Percentiles rank a stretch among this genome's conserved stretches.
Conservation (phyloP, 2,329 filamentous ascomycete species). For the Orbilia ellipsospora region DNA sequence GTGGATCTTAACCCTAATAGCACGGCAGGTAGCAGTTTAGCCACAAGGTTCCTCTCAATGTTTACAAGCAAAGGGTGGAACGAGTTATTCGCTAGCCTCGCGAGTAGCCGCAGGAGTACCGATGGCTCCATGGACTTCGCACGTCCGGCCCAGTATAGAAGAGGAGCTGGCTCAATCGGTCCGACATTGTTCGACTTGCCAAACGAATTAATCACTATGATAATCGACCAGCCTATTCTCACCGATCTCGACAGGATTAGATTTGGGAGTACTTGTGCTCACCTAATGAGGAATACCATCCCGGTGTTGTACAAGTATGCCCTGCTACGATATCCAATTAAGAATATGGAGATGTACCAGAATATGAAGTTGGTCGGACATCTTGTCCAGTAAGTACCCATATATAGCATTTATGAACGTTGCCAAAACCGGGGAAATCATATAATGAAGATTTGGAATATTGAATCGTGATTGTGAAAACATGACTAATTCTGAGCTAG, state of each 20-base stretch:
- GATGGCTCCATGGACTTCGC: background rate
- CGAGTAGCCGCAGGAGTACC: background rate
- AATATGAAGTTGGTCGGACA: conserved; percentile 36
- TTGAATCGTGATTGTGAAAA: background rate
- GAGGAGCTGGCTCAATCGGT: background rate
- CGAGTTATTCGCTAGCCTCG: background rate
- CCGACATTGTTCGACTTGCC: conserved; percentile 35
- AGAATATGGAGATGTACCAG: conserved; percentile 30
- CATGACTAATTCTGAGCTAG: background rate
- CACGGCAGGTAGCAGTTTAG: conserved; percentile 4
- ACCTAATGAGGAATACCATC: conserved; percentile 36
- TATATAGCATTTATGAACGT: background rate
- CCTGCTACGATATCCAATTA: conserved; percentile 34
- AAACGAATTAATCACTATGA: conserved; percentile 25
- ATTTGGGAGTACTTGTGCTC: conserved; percentile 34
- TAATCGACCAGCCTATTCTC: conserved; percentile 28
- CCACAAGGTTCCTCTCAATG: background rate
- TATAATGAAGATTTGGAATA: background rate
- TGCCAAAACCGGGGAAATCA: background rate
- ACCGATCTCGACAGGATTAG: conserved; percentile 27
- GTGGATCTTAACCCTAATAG: conserved; percentile 23
- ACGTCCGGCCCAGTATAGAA: background rate
- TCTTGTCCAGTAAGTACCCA: conserved; percentile 36
- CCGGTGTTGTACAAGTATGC: conserved; percentile 49
- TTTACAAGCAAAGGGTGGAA: conserved; percentile 11